These are phyloP conservation scores for Scenedesmus sp. DNA, from an alignment of 163 green algal genomes.

Conservation along the genomic window DNA sequence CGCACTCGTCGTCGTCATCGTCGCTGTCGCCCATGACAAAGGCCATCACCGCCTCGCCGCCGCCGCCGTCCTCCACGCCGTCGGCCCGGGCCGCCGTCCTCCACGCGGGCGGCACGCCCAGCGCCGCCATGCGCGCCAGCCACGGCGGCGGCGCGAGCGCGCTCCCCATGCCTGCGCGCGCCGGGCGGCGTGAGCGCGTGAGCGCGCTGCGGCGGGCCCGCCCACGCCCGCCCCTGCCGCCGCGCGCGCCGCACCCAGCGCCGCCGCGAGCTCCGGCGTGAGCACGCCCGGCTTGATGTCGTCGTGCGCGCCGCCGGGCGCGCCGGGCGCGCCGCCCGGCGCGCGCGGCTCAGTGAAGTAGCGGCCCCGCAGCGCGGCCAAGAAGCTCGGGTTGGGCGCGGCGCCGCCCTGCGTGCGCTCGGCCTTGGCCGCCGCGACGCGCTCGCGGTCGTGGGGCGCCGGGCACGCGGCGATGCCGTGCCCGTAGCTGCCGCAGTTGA, in stretches of 20 bases:
- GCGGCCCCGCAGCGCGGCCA: background rate
- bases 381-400: background rate
- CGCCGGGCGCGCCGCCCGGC: background rate
- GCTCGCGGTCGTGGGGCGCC: background rate
- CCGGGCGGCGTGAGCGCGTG: background rate
- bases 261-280: constrained; percentile 23
- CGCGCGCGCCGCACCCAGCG: constrained; percentile 23
- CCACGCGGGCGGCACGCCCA: constrained; percentile 41
- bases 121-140: constrained; percentile 28
- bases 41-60: background rate
- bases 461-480: constrained; percentile 18
- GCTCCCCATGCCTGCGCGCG: constrained; percentile 26
- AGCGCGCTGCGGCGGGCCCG: too few relatives aligned
- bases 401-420: constrained; percentile 2
- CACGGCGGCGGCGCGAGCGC: constrained; percentile 17
- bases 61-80: too few relatives aligned
- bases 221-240: too few relatives aligned
- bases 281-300: constrained; percentile 15
- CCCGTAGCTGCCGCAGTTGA: constrained; percentile 42
- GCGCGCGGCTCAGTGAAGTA: constrained; percentile 16
- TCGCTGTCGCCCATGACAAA: background rate
- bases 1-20: constrained; percentile 7
- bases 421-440: background rate
- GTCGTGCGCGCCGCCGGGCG: background rate
- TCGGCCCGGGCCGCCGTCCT: too few relatives aligned